Evolutionary conservation across 2,329 filamentous ascomycete genomes (phyloP).

Genomic region (Lachnellula occidentalis): DNA sequence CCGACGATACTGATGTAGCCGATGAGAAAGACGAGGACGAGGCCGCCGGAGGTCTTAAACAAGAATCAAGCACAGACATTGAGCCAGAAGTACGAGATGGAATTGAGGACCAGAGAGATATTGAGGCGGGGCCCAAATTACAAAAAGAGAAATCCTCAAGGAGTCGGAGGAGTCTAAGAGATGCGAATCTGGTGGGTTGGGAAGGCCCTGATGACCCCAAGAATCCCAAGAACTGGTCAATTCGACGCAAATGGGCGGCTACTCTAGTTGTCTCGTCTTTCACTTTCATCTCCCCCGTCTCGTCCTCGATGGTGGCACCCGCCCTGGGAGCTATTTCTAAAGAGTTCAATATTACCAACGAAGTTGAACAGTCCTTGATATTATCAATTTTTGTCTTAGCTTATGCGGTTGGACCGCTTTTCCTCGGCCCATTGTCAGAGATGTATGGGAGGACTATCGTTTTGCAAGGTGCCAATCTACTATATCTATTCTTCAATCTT

Average conservation of each 20-base stretch:
- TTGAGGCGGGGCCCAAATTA: slow-evolving; percentile 8
- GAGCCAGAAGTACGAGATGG: slow-evolving; percentile 8
- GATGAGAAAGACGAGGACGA: neutral
- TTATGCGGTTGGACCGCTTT: slow-evolving; percentile 37
- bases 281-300: slow-evolving; percentile 46
- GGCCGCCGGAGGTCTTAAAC: neutral
- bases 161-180: slow-evolving; percentile 1
- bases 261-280: slow-evolving; percentile 42
- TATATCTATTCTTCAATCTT: slow-evolving; percentile 49
- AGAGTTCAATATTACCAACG: slow-evolving; percentile 45
- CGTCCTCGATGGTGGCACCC: slow-evolving; percentile 48
- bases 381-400: slow-evolving; percentile 41
- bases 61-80: slow-evolving; percentile 2
- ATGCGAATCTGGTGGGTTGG: slow-evolving; percentile 15
- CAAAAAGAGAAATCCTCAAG: slow-evolving; percentile 4
- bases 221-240: slow-evolving; percentile 11
- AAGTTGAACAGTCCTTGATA: slow-evolving; percentile 41
- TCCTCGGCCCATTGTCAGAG: slow-evolving; percentile 58
- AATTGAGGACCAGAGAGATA: slow-evolving; percentile 8
- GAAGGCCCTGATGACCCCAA: slow-evolving; percentile 14
- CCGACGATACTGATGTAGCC: neutral
- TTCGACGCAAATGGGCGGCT: slow-evolving; percentile 39
- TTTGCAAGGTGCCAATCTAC: slow-evolving; percentile 39
- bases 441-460: slow-evolving; percentile 39
- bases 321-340: slow-evolving; percentile 43